Conservation (phyloP, 1,284 basidiomycete species). For the Sporisorium sorghi region DNA sequence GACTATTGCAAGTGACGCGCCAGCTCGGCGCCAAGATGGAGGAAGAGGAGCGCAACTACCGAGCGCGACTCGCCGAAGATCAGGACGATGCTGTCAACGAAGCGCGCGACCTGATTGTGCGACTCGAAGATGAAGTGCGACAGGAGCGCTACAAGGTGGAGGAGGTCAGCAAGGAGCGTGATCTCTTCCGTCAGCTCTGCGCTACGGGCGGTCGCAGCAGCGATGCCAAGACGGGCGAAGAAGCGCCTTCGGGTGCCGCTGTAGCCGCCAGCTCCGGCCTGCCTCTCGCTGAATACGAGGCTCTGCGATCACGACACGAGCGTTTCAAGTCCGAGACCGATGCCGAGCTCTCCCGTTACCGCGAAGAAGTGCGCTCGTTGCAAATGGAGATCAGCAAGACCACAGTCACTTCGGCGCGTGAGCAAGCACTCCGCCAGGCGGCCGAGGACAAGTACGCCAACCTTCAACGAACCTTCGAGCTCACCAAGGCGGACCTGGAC, state of each 20-base stretch:
- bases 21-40: conserved; percentile 72
- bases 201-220: conserved; percentile 52
- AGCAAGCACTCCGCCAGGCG: conserved; percentile 60
- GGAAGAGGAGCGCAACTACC: conserved; percentile 63
- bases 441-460: conserved; percentile 70
- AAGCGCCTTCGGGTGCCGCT: not conserved
- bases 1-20: conserved; percentile 83
- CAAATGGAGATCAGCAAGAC: conserved; percentile 71
- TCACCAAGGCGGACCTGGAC: conserved; percentile 66
- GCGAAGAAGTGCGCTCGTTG: conserved; percentile 80
- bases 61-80: conserved; percentile 71
- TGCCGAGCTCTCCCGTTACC: conserved; percentile 76
- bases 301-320: conserved; percentile 72
- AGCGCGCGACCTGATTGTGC: conserved; percentile 85
- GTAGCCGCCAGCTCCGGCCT: conserved; percentile 13
- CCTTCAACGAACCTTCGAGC: conserved; percentile 62
- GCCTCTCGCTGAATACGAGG: conserved; percentile 44
- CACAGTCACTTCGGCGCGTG: conserved; percentile 72
- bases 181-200: conserved; percentile 83
- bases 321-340: conserved; percentile 82
- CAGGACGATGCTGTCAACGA: conserved; percentile 84
- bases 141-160: conserved; percentile 79
- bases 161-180: conserved; percentile 86
- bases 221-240: conserved; percentile 20
- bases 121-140: conserved; percentile 80